phyloP scores from a whole-genome alignment of 192 early-diverging fungal species.

The Allomyces macrogynus region DNA sequence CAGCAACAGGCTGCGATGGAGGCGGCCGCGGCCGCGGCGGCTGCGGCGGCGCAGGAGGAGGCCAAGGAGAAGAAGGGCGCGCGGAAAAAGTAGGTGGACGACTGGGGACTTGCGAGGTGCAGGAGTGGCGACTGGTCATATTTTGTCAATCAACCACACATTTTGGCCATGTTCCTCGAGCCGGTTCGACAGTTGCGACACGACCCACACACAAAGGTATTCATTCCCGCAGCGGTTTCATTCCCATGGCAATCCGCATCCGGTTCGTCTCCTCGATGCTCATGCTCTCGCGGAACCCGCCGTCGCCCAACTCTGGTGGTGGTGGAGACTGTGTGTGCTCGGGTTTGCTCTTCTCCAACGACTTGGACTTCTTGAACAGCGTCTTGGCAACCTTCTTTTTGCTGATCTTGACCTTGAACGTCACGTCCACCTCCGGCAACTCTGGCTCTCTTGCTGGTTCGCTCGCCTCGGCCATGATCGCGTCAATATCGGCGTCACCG shows the following conservation, averaged over 20 bases:
- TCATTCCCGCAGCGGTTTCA: neutral
- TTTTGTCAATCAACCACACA: too few species aligned
- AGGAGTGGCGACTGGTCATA: too few species aligned
- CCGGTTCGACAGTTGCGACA: too few species aligned
- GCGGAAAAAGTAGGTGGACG: neutral
- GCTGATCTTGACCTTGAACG: neutral
- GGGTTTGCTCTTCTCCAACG: neutral
- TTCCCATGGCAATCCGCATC: neutral
- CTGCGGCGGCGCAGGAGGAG: neutral
- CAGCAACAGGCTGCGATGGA: neutral
- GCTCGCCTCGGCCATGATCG: too few species aligned
- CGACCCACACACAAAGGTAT: neutral
- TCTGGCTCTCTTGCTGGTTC: too few species aligned
- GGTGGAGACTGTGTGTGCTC: too few species aligned
- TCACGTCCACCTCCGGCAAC: too few species aligned
- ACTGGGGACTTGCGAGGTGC: too few species aligned
- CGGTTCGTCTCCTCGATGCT: neutral
- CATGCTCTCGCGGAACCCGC: conserved; percentile 1
- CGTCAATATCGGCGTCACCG: neutral
- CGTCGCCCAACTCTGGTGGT: neutral
- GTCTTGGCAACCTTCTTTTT: neutral
- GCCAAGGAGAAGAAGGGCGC: neutral
- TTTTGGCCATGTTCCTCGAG: too few species aligned
- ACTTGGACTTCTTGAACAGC: neutral
- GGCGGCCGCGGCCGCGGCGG: neutral